Evolutionary conservation across 371 early-diverging fungal genomes (phyloP).

Genomic region (Capillidium rhysosporum): DNA sequence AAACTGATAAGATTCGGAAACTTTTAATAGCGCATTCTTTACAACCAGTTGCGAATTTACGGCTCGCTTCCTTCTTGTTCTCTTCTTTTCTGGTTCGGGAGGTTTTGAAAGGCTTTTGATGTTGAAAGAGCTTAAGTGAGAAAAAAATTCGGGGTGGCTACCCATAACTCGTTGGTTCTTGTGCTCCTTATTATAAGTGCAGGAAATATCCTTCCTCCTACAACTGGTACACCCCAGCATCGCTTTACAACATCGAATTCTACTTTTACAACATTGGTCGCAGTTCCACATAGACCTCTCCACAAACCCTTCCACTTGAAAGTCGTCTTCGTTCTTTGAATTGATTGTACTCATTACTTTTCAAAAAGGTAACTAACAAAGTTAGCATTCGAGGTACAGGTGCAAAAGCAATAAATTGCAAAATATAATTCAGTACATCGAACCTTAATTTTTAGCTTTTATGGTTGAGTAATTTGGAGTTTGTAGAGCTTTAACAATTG

Average conservation of each 20-base stretch:
- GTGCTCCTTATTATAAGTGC: slow-evolving; percentile 3
- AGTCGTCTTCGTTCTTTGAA: too few relatives aligned
- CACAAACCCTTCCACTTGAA: too few relatives aligned
- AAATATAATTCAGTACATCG: too few relatives aligned
- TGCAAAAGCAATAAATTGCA: too few relatives aligned
- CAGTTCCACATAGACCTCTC: slow-evolving; percentile 4
- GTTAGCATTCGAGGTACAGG: too few relatives aligned
- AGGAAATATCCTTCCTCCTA: background rate
- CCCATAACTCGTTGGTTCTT: background rate
- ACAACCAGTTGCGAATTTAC: background rate
- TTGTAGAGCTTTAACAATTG: too few relatives aligned
- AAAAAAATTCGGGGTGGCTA: background rate
- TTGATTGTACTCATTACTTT: too few relatives aligned
- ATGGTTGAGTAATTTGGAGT: too few relatives aligned
- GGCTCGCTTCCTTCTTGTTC: background rate
- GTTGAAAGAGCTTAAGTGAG: background rate
- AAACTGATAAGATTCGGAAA: background rate
- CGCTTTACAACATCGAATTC: background rate
- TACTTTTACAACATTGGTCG: background rate
- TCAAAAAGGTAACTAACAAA: too few relatives aligned
- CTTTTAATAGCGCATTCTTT: background rate
- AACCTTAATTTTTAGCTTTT: too few relatives aligned
- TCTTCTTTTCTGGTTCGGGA: too few relatives aligned
- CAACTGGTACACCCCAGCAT: background rate
- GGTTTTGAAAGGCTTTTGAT: too few relatives aligned